Evolutionary conservation across 2,329 filamentous ascomycete genomes (phyloP), one percentile per base, ranked within the genome.

Genomic region (Calonectria montana): DNA sequence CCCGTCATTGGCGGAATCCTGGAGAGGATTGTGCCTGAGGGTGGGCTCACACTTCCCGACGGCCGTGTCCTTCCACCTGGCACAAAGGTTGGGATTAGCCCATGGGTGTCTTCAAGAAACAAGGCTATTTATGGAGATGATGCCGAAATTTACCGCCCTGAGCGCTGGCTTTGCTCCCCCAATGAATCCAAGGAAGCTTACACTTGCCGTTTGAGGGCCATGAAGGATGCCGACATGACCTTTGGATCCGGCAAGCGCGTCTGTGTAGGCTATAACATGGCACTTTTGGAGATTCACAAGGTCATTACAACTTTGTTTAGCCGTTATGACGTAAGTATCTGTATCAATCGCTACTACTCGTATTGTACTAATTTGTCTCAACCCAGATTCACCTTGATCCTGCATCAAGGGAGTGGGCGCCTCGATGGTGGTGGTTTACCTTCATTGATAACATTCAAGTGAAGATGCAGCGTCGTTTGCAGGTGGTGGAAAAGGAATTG

Each of bases 11-110:
- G 83, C 12, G 83, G 89, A 73, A 77, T 85, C 4, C 81, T 90
- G 18, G 87, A 90, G 76, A 86, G 89, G 1, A 78, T 87, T 21
- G 88, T 89, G 0, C 88, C 88, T 1, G 53, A 75, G 0, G 79
- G 75, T 6, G 85, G 87, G 0, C 75, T 85, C 8, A 77, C 73
- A 0, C 80, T 77, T 18, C 81, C 82, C 1, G 81, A 84, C 59
- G 83, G 84, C 3, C 77, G 76, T 0, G 70, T 80, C 27, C 75
- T 86, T 6, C 81, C 83, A 0, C 78, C 74, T 0, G 83, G 84
- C 3, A 81, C 82, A 0, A 78, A 82, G 35, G 80, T 86, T 0
- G 84, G 84, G n/a, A 84, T 86, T 69, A 86, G 83, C 61, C 80
- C 84, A 0, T 84, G 82, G 74, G 81, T 86, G 6, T 74, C 83